Base-by-base conservation (phyloP, 208 protist species). In the Acanthamoeba sp. region DNA sequence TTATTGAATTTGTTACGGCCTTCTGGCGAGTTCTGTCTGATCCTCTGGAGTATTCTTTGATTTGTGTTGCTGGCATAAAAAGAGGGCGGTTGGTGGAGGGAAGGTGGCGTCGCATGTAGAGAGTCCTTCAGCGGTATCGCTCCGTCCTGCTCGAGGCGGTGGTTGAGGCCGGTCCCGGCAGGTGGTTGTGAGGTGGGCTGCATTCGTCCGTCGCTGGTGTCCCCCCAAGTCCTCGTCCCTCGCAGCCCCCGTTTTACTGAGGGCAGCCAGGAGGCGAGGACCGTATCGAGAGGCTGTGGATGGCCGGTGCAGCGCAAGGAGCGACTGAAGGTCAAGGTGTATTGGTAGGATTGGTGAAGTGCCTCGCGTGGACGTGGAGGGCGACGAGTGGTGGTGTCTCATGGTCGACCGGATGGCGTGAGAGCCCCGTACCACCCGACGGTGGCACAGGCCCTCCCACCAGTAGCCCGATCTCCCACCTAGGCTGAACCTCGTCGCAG, bases 351-450 rank as follows among this genome's bases (percentile, higher is more conserved):
- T 76, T 16, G n/a, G 73, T 84, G 76, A 84, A 84, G 40, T 84
- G 34, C 18, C 42, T 84, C 40, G 40, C 42, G 76, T n/a, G 66
- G 66, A 84, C 27, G 76, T n/a, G 24, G 40, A 34, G 27, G 42
- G 36, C 76, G 76, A 16, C 76, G 40, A 84, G 42, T 84, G 40
- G 76, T 84, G 76, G 76, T 84, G 22, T 84, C 29, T 55, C 76
- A 84, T 16, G 76, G 42, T 84, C 76, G 76, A 84, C 7, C 34
- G 71, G n/a, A 27, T 32, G 1, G n/a, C 66, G 1, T 6, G 48
- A 6, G 10, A 55, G 48, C 16, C 48, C 10, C 48, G 6, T 6
- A 6, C 48, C 48, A 16, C 48, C 48, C 48, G 10, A n/a, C n/a
- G n/a, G n/a, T n/a, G n/a, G n/a, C n/a, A n/a, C n/a, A n/a, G 1